A percentile compares a stretch with the other conserved stretches of the same genome.
Conservation (phyloP, 208 protist genomes). For the Trichomonas gallinae region DNA sequence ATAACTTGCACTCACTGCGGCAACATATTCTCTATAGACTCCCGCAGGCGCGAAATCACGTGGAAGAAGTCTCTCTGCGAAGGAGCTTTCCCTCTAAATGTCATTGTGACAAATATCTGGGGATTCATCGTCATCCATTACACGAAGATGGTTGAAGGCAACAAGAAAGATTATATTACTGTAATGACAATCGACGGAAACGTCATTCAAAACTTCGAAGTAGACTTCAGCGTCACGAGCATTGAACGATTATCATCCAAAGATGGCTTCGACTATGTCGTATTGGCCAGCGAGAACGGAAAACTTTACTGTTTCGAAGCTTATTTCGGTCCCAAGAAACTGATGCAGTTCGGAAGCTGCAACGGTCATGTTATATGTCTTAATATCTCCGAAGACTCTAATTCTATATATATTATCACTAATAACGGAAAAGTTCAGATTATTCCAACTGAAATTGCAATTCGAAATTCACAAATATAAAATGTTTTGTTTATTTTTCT, state of each 20-base stretch:
- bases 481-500: neutral
- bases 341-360: neutral
- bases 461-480: neutral
- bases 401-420: neutral
- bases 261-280: neutral
- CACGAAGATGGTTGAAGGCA: neutral
- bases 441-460: neutral
- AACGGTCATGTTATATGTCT: neutral
- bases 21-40: neutral
- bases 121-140: neutral
- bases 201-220: neutral
- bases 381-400: neutral
- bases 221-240: neutral
- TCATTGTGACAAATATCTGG: neutral
- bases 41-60: neutral
- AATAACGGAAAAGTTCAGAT: neutral
- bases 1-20: neutral
- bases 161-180: neutral
- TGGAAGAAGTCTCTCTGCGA: neutral
- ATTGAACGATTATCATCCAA: neutral
- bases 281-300: neutral
- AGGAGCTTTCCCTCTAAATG: neutral
- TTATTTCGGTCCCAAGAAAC: neutral
- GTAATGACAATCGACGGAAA: neutral
- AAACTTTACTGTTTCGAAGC: neutral